Base-by-base conservation (phyloP, 2,329 filamentous ascomycete genomes). In the Fusarium musae region DNA sequence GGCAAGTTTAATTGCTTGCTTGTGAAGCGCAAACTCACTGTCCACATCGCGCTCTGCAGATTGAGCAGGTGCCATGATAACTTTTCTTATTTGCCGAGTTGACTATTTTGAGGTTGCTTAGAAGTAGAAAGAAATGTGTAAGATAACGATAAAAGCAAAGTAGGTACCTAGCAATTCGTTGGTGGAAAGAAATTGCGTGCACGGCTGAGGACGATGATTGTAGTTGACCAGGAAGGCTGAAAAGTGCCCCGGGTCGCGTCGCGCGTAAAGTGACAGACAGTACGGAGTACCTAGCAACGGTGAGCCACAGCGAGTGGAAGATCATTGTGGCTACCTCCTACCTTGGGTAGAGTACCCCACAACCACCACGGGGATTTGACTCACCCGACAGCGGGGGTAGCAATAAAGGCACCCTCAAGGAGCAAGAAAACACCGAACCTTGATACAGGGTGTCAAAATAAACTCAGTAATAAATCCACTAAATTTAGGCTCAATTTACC, bases 1-100 rank as follows among this genome's bases (percentile, higher is more conserved):
- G 23, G 43, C 40, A 36, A 30, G 54, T 67, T 50, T 32, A 19
- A 40, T 46, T 34, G 54, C 50, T 69, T 59, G 50, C 58, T 69
- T 59, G 50, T 56, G 60, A 62, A 37, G 54, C 52, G 59, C 62
- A 66, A 72, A 75, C 80, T 75, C 62, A 84, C 82, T 78, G 69
- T 83, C 80, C 56, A 78, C 75, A 57, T 83, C 82, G n/a, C 78
- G 78, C 59, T 83, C 82, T 43, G 76, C 74, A 59, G 76, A 78
- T 63, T 80, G 80, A 63, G 79, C 78, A 58, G 82, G 82, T 64
- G 82, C 79, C 82, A 84, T 84, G 42, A 57, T 59, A 44, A 30
- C 54, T 40, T 50, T 57, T 37, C 52, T 46, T 47, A 36, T 23
- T 47, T 17, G 26, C 21, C 39, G 16, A 34, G 30, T 30, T 47